Evolutionary conservation across 768 basidiomycete genomes (phyloP).

Genomic region (Russula abietina): DNA sequence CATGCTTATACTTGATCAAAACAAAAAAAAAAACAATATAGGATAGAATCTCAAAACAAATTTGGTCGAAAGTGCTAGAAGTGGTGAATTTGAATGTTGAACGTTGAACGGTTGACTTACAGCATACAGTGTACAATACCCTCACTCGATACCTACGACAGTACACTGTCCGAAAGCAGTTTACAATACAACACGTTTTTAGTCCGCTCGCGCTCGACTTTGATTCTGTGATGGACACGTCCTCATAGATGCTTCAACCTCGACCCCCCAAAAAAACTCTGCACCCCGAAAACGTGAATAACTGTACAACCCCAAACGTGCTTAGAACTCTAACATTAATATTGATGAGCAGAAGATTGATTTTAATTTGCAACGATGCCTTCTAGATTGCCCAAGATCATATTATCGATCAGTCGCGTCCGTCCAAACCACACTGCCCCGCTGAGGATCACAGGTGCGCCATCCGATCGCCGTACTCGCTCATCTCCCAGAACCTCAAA

Average conservation of each 20-base stretch:
- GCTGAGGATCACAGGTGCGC: constrained; percentile 60
- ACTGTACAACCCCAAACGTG: not conserved
- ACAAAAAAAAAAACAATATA: too few relatives aligned
- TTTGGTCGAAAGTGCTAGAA: too few relatives aligned
- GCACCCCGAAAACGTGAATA: not conserved
- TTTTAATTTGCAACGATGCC: constrained; percentile 31
- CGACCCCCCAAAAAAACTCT: not conserved
- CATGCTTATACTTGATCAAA: too few relatives aligned
- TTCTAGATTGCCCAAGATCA: constrained; percentile 57
- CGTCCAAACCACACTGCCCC: constrained; percentile 82
- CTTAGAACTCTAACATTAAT: not conserved
- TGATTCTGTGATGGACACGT: not conserved
- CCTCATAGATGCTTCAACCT: not conserved
- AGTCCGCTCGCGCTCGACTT: too few relatives aligned
- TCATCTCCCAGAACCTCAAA: constrained; percentile 54
- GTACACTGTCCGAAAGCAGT: too few relatives aligned
- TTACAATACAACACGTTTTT: too few relatives aligned
- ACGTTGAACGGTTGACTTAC: too few relatives aligned
- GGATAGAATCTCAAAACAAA: too few relatives aligned
- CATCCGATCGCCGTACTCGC: constrained; percentile 27
- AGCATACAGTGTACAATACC: too few relatives aligned
- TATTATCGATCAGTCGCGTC: constrained; percentile 91
- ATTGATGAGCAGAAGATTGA: not conserved
- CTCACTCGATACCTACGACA: too few relatives aligned
- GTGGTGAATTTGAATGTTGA: too few relatives aligned